A percentile compares a stretch with the other conserved stretches of the same genome.
phyloP scores from a whole-genome alignment of 495 filamentous ascomycete genomes.

The Podospora pseudocomata region DNA sequence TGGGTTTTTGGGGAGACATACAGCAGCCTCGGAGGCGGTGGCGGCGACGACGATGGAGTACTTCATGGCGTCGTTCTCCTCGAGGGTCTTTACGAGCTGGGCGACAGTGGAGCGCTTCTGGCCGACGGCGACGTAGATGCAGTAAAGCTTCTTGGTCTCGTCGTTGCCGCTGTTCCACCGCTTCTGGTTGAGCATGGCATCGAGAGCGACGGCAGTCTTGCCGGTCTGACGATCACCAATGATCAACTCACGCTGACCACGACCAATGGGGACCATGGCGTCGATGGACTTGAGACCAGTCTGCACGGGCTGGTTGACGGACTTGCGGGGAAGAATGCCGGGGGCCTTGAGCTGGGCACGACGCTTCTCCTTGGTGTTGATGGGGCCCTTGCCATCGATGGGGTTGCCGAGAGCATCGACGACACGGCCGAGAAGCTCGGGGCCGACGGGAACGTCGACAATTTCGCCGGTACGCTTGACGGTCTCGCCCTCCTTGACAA shows the following conservation, averaged over 20 bases:
- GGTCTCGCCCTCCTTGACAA: conserved; percentile 98
- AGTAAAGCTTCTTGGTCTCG: conserved; percentile 98
- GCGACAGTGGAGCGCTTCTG: conserved; percentile 99
- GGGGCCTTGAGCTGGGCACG: conserved; percentile 99
- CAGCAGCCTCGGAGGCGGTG: conserved; percentile 88
- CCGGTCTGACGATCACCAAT: conserved; percentile 99
- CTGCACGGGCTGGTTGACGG: conserved; percentile 98
- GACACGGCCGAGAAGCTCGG: conserved; percentile 92
- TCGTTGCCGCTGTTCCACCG: conserved; percentile 88
- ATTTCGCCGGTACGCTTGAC: conserved; percentile 99
- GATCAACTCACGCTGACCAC: conserved; percentile 99
- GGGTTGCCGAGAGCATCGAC: conserved; percentile 98
- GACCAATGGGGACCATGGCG: conserved; percentile 99
- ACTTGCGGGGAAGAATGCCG: conserved; percentile 92
- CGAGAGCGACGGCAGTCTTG: conserved; percentile 98
- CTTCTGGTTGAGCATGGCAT: conserved; percentile 98
- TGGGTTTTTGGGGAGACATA: conserved; percentile 40
- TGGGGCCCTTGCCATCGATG: conserved; percentile 97
- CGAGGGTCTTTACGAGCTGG: conserved; percentile 98
- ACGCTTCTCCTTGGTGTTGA: conserved; percentile 85
- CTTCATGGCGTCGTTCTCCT: conserved; percentile 99
- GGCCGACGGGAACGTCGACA: conserved; percentile 95
- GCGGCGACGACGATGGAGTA: conserved; percentile 94
- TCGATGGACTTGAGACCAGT: conserved; percentile 99
- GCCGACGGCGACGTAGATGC: conserved; percentile 96